phyloP scores from a whole-genome alignment of 345 rosid species.

The Draba incana region DNA sequence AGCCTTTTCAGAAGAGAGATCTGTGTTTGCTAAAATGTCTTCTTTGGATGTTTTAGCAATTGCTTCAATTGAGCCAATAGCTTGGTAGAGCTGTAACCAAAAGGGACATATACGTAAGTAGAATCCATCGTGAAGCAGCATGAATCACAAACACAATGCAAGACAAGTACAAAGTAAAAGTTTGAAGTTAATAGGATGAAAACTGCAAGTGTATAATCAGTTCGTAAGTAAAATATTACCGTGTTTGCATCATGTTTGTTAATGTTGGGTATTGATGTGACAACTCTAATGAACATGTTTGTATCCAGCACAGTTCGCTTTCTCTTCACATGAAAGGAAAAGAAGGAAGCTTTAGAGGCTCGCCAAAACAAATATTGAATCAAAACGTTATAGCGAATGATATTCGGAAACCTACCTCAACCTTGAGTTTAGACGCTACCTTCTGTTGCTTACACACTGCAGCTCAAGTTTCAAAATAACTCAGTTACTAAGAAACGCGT shows the following conservation, averaged over 20 bases:
- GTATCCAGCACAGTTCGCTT: constrained; percentile 60
- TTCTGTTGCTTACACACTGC: constrained; percentile 84
- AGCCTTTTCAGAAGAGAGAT: constrained; percentile 83
- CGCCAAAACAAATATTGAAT: not conserved
- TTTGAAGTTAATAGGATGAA: not conserved
- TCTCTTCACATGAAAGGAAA: constrained; percentile 56
- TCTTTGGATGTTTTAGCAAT: constrained; percentile 82
- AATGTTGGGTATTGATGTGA: constrained; percentile 83
- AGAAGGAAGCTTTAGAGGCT: constrained; percentile 6
- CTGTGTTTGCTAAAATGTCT: constrained; percentile 71
- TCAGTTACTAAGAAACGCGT: not conserved
- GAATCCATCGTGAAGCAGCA: not conserved
- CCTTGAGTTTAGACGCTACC: constrained; percentile 63
- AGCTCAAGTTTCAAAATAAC: constrained; percentile 31
- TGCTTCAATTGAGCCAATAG: constrained; percentile 87
- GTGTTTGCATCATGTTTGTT: constrained; percentile 80
- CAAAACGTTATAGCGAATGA: not conserved
- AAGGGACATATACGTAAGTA: constrained; percentile 1
- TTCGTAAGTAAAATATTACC: constrained; percentile 47
- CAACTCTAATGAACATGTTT: constrained; percentile 59
- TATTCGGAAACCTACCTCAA: constrained; percentile 62
- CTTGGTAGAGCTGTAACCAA: constrained; percentile 73
- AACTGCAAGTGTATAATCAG: constrained; percentile 5
- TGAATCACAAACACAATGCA: constrained; percentile 1
- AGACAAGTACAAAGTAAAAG: not conserved